Evolutionary conservation across 345 rosid genomes (phyloP), one percentile per base, ranked within the genome.

Genomic region (Boechera divaricarpa): DNA sequence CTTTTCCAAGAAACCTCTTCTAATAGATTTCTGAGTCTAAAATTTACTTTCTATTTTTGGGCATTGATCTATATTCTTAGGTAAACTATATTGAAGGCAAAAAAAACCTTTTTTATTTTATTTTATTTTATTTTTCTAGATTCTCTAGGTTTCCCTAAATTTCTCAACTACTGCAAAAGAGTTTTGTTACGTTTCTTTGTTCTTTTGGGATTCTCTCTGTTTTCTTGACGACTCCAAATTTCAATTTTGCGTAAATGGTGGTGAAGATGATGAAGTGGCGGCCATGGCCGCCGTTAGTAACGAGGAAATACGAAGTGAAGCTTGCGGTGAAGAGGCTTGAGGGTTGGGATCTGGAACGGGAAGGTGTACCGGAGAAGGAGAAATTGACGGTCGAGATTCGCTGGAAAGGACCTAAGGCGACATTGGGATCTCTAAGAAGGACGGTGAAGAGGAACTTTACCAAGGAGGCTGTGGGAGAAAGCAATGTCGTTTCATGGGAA

Each of bases 201-300:
- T 42, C 69, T 76, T 69, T 10, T 63, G 32, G 0, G 29, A 36
- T 39, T 31, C 15, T 24, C 10, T 59, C 1, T 51, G 1, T 35
- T 6, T 6, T 62, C 31, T 52, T 73, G 11, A 31, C 32, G 49
- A 15, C 12, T 48, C 58, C 11, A 4, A 35, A 10, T 53, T 64
- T 57, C 69, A 72, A 58, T 35, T 7, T n/a, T 13, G 60, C n/a
- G 59, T 33, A 69, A 83, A 89, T 89, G 98, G 98, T 89, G 83
- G 99, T 86, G 76, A 92, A 91, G 90, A 95, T 92, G 99, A 95
- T 95, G 94, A 87, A 87, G 83, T 91, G 99, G 97, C 87, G 98
- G 70, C 98, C 97, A 18, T 88, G 97, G 94, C 96, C 97, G 70
- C 94, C 97, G 2, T 81, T 84, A 76, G 86, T 83, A 18, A 80